Evolutionary conservation across 768 basidiomycete species (phyloP).

Genomic region (Daedaleopsis sinensis): DNA sequence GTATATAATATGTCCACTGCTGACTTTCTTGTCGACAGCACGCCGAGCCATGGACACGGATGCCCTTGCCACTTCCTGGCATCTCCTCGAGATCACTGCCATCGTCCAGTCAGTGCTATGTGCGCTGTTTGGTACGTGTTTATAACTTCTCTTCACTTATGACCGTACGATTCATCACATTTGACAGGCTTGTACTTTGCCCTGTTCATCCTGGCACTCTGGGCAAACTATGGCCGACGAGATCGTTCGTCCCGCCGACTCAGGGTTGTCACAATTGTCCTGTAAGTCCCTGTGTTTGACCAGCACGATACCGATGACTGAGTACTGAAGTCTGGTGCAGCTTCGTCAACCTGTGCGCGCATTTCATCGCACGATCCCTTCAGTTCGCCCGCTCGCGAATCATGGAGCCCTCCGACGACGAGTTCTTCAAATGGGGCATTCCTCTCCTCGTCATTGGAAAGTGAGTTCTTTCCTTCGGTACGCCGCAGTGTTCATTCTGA

Average conservation of each 20-base stretch:
- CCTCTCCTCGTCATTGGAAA: constrained; percentile 21
- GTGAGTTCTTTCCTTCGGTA: constrained; percentile 2
- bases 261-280: constrained; percentile 20
- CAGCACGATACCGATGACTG: no score
- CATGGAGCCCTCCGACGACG: constrained; percentile 10
- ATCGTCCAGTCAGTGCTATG: constrained; percentile 20
- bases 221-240: constrained; percentile 20
- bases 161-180: background rate
- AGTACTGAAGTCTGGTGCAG: constrained; percentile 2
- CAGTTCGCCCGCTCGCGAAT: constrained; percentile 24
- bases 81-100: constrained; percentile 16
- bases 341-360: constrained; percentile 22
- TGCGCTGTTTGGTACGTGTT: constrained; percentile 21
- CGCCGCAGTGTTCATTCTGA: background rate
- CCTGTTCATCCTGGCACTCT: constrained; percentile 26
- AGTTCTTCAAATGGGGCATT: constrained; percentile 23
- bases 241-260: constrained; percentile 14
- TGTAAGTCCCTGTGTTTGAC: constrained; percentile 14
- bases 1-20: no score
- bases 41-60: background rate
- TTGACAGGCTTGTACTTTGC: constrained; percentile 25
- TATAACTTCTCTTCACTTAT: background rate
- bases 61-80: constrained; percentile 8
- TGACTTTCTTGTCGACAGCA: no score
- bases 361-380: constrained; percentile 27